Percentiles rank a stretch among this genome's conserved stretches.
phyloP scores from a whole-genome alignment of 441 rosid species.

The Melastoma candidum region DNA sequence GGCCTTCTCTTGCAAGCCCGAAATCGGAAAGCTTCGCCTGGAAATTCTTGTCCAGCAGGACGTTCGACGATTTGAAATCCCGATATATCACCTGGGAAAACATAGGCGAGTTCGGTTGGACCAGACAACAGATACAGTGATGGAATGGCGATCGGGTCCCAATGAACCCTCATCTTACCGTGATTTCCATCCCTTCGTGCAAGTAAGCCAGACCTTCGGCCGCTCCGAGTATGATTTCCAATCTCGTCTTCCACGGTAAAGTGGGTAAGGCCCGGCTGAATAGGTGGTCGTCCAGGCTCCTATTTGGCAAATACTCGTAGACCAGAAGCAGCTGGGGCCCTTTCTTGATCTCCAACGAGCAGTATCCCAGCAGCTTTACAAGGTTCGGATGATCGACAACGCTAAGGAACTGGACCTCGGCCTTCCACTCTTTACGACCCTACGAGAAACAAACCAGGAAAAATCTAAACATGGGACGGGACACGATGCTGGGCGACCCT shows the following conservation, averaged over 20 bases:
- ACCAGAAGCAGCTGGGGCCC: constrained; percentile 31
- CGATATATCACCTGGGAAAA: constrained; percentile 38
- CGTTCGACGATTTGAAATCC: constrained; percentile 54
- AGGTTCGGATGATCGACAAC: constrained; percentile 40
- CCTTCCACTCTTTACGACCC: constrained; percentile 55
- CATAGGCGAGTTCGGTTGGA: too few species aligned
- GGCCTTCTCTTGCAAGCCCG: constrained; percentile 58
- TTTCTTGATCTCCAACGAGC: constrained; percentile 24
- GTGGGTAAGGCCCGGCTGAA: constrained; percentile 16
- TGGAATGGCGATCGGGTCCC: too few species aligned
- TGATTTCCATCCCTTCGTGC: constrained; percentile 35
- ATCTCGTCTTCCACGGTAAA: constrained; percentile 32
- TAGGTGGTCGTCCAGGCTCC: constrained; percentile 38
- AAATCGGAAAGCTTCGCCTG: constrained; percentile 46
- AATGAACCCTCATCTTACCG: constrained; percentile 22
- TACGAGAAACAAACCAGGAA: constrained; percentile 10
- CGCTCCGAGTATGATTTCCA: constrained; percentile 41
- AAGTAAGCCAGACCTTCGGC: constrained; percentile 55
- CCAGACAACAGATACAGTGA: too few species aligned
- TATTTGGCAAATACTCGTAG: constrained; percentile 35
- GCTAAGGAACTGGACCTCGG: constrained; percentile 49
- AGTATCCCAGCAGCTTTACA: constrained; percentile 45
- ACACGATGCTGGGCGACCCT: not conserved
- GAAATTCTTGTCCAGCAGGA: constrained; percentile 38
- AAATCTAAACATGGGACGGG: constrained; percentile 5